Evolutionary conservation across 208 protist species (phyloP), one percentile per base, ranked within the genome.

Genomic region (Naegleria lovaniensis): DNA sequence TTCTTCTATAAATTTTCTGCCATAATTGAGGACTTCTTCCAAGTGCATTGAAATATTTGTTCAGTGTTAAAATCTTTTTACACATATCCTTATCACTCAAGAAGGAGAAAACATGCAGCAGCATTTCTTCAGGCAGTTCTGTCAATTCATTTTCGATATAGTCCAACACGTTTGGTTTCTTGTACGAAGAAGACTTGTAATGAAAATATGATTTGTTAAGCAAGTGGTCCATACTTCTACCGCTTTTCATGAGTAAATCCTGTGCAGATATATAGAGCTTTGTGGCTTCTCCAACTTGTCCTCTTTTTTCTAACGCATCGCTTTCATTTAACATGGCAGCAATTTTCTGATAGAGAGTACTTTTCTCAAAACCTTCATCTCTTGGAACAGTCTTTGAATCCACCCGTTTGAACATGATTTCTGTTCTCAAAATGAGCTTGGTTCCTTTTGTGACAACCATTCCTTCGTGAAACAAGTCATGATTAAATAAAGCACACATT

Each of bases 371-470:
- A 83, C 36, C 0, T 40, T 38, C 22, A 25, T 19, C 11, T 22
- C 16, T 9, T 38, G 5, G 51, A 29, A n/a, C 22, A 6, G 9
- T 15, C 38, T 1, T 36, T 40, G 25, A 15, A 13, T 59, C 55
- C 15, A 85, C 41, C 5, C 88, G 15, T 38, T 79, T 51, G n/a
- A 90, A 90, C 88, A 90, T 90, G 13, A 90, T 85, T 38, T 91
- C 89, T 38, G 59, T 52, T 67, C 89, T 55, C 11, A 91, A n/a
- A 79, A 91, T 91, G 33, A 85, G 84, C n/a, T 91, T 91, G 13
- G 11, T 41, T 76, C 89, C 89, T 25, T 85, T 5, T 38, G 36
- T 83, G 5, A 91, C 55, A 51, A 36, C 15, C 4, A 5, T 7
- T 25, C 89, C 89, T 43, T 84, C 25, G 25, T 91, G 89, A 58